Evolutionary conservation across 495 filamentous ascomycete species (phyloP).

Genomic region (Aspergillus bridgeri): DNA sequence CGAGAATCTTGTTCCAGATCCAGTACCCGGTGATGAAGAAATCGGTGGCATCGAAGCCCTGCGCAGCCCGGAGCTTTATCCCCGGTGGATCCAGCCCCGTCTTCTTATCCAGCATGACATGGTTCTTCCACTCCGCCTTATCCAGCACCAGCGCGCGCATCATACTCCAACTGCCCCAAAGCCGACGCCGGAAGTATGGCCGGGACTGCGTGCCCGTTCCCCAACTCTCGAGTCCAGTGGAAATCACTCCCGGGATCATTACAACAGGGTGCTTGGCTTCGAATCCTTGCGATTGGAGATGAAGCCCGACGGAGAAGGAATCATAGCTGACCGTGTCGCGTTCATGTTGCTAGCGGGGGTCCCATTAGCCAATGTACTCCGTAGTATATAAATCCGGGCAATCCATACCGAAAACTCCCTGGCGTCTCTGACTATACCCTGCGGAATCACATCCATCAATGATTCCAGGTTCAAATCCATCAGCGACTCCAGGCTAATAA

Average conservation of each 20-base stretch:
- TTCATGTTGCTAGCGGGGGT: slow-evolving; percentile 66
- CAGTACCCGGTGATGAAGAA: slow-evolving; percentile 83
- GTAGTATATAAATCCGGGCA: slow-evolving; percentile 3
- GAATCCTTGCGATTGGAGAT: slow-evolving; percentile 78
- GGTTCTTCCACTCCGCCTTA: slow-evolving; percentile 89
- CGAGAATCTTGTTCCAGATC: slow-evolving; percentile 99
- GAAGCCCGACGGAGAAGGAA: slow-evolving; percentile 83
- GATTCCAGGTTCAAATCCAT: slow-evolving; percentile 81
- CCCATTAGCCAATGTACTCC: not conserved
- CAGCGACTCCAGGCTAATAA: slow-evolving; percentile 76
- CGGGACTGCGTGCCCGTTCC: slow-evolving; percentile 76
- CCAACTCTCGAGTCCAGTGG: slow-evolving; percentile 95
- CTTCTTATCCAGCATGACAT: slow-evolving; percentile 91
- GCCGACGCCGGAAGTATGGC: slow-evolving; percentile 85
- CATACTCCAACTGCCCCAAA: slow-evolving; percentile 99
- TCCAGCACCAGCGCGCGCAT: slow-evolving; percentile 91
- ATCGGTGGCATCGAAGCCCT: slow-evolving; percentile 98
- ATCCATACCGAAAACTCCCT: slow-evolving; percentile 75
- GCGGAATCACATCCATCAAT: slow-evolving; percentile 77
- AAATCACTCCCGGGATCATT: slow-evolving; percentile 97
- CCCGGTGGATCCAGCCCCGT: slow-evolving; percentile 90
- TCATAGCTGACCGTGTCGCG: slow-evolving; percentile 86
- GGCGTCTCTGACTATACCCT: slow-evolving; percentile 76
- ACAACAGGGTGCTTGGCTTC: slow-evolving; percentile 83
- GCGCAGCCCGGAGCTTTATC: slow-evolving; percentile 89